Conservation (phyloP, 2,329 filamentous ascomycete species). For the Macroventuria anomochaeta region DNA sequence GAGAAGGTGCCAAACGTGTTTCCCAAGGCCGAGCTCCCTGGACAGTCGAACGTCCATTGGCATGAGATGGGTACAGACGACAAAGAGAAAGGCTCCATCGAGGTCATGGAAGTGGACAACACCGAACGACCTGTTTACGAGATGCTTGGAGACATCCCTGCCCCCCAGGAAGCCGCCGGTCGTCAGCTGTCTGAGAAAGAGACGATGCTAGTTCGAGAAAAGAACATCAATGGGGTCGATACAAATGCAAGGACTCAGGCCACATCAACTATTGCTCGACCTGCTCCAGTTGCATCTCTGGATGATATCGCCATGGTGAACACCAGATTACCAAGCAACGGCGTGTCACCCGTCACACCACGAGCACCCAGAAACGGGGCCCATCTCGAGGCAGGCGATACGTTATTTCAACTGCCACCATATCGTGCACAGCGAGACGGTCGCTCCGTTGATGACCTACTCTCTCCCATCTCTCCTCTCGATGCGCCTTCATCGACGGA, state of each 20-base stretch:
- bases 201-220: constrained; percentile 54
- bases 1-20: constrained; percentile 46
- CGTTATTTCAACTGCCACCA: constrained; percentile 38
- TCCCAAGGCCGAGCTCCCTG: constrained; percentile 55
- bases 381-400: constrained; percentile 40
- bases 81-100: constrained; percentile 27
- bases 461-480: constrained; percentile 46
- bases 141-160: constrained; percentile 63
- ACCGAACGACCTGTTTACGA: constrained; percentile 53
- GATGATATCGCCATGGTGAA: constrained; percentile 40
- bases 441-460: constrained; percentile 36
- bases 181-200: constrained; percentile 58
- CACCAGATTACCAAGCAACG: constrained; percentile 26
- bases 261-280: constrained; percentile 1
- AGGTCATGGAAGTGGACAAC: constrained; percentile 43
- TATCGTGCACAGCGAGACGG: constrained; percentile 26
- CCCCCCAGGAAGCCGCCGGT: constrained; percentile 58
- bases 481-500: constrained; percentile 33
- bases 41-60: constrained; percentile 32
- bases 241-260: constrained; percentile 26
- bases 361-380: constrained; percentile 43
- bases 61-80: constrained; percentile 21
- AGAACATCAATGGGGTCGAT: constrained; percentile 55
- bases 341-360: constrained; percentile 41
- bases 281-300: constrained; percentile 4